Evolutionary conservation across 495 filamentous ascomycete species (phyloP).

Genomic region (Neohortaea acidophila): DNA sequence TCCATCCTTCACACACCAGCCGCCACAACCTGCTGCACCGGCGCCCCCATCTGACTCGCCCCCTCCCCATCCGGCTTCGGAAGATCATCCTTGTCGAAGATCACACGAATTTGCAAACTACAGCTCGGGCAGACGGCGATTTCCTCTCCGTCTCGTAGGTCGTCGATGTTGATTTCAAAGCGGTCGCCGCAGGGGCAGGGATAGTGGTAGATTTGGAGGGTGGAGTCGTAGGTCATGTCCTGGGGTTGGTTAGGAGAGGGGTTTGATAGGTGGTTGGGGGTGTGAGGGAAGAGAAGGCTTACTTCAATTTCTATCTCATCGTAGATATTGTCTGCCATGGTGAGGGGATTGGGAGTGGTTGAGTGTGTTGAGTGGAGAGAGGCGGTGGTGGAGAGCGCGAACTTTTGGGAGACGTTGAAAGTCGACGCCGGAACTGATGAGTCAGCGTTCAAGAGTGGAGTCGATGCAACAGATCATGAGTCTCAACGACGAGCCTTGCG

Average conservation of each 20-base stretch:
- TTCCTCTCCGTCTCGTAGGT: slow-evolving; percentile 76
- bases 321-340: slow-evolving; percentile 44
- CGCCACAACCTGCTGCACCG: slow-evolving; percentile 21
- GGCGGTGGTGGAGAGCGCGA: not conserved
- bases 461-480: no score
- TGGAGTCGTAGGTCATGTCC: slow-evolving; percentile 86
- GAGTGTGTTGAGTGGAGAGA: not conserved
- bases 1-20: slow-evolving; percentile 20
- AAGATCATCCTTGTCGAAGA: slow-evolving; percentile 56
- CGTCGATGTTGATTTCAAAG: slow-evolving; percentile 78
- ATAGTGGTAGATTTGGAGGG: slow-evolving; percentile 77
- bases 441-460: not conserved
- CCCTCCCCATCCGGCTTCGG: slow-evolving; percentile 26
- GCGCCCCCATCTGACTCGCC: not conserved
- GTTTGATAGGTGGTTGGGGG: not conserved
- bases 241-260: not conserved
- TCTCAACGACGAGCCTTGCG: no score
- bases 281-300: not conserved
- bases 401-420: not conserved
- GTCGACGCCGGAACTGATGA: not conserved
- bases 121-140: slow-evolving; percentile 93
- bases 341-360: not conserved
- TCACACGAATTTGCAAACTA: slow-evolving; percentile 87
- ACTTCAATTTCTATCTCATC: slow-evolving; percentile 95
- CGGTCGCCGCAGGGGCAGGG: slow-evolving; percentile 95